Percentiles rank a stretch among this genome's conserved stretches.
Evolutionary conservation across 305 asterid genomes (phyloP).

Genomic region (Salvia sclarea): DNA sequence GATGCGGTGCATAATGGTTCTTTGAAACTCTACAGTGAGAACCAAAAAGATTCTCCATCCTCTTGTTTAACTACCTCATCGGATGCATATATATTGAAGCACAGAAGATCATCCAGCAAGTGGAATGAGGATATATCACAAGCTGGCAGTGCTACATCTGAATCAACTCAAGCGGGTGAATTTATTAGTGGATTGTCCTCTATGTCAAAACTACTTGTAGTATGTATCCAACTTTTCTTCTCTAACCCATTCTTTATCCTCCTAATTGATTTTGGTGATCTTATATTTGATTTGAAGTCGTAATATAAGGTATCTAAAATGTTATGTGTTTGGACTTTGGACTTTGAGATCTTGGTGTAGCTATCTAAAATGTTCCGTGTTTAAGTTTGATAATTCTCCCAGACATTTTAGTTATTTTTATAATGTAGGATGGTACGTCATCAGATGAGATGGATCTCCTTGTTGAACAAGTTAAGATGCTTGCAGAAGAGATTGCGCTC

Average conservation of each 20-base stretch:
- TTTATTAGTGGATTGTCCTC: constrained; percentile 65
- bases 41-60: constrained; percentile 60
- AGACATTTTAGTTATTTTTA: constrained; percentile 10
- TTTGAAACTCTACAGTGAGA: constrained; percentile 50
- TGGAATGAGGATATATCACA: constrained; percentile 83
- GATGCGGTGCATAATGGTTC: constrained; percentile 52
- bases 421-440: constrained; percentile 60
- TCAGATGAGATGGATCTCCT: constrained; percentile 90
- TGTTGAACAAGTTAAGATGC: constrained; percentile 94
- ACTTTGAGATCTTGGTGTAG: neutral
- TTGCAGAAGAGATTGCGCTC: constrained; percentile 96
- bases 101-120: constrained; percentile 67
- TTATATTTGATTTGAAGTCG: constrained; percentile 6
- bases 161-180: constrained; percentile 77
- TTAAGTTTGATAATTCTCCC: constrained; percentile 6
- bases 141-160: constrained; percentile 76
- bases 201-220: constrained; percentile 60
- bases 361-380: neutral
- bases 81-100: constrained; percentile 43
- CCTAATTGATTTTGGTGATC: constrained; percentile 2
- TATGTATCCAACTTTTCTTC: constrained; percentile 45
- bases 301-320: neutral
- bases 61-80: constrained; percentile 45
- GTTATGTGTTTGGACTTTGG: constrained; percentile 13
- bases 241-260: constrained; percentile 4